Conservation (phyloP, 2,329 filamentous ascomycete species). For the Alternaria sp. region DNA sequence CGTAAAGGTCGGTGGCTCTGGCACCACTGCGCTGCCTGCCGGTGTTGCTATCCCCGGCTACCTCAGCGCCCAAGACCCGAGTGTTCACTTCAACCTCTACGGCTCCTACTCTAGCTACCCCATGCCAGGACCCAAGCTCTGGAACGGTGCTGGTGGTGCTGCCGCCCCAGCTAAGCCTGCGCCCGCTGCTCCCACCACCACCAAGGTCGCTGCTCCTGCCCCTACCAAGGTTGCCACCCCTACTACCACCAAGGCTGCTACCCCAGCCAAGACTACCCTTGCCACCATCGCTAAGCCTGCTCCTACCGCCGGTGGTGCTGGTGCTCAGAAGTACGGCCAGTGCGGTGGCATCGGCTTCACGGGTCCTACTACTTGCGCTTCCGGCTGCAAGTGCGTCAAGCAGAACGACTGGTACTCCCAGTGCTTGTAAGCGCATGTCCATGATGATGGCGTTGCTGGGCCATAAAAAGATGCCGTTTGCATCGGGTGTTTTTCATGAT, state of each 20-base stretch:
- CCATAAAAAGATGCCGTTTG: background rate
- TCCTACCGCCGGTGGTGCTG: constrained; percentile 25
- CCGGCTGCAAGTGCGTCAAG: constrained; percentile 51
- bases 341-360: constrained; percentile 57
- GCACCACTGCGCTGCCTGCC: constrained; percentile 43
- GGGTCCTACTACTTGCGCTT: constrained; percentile 52
- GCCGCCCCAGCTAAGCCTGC: constrained; percentile 19
- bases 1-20: constrained; percentile 49
- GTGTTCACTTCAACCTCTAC: constrained; percentile 56
- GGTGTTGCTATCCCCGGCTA: constrained; percentile 58
- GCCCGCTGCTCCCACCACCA: constrained; percentile 15
- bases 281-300: constrained; percentile 30
- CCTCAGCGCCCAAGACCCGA: constrained; percentile 51
- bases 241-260: constrained; percentile 10
- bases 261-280: constrained; percentile 29
- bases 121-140: constrained; percentile 46
- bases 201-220: constrained; percentile 15
- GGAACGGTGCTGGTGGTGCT: constrained; percentile 35
- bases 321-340: constrained; percentile 51
- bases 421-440: constrained; percentile 43
- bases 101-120: constrained; percentile 46
- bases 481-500: constrained; percentile 5
- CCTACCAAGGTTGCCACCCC: constrained; percentile 10
- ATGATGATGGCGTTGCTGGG: background rate
- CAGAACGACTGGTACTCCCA: constrained; percentile 59